Conservation (phyloP, 192 early-diverging fungal species). For the Backusella morwellensis region DNA sequence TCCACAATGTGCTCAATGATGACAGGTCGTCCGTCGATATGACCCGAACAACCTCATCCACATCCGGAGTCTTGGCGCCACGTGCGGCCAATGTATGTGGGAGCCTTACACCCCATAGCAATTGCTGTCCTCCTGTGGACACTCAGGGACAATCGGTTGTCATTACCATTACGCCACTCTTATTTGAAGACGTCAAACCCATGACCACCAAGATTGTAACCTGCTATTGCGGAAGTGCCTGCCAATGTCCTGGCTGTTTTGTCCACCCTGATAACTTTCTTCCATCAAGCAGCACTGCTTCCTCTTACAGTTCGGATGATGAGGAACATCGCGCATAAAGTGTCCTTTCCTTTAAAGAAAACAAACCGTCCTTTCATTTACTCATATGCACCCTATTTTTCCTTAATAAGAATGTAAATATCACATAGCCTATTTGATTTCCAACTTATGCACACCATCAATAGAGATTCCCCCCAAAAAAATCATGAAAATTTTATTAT, state of each 20-base stretch:
- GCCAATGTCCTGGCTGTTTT: slow-evolving; percentile 32
- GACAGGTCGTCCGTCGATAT: neutral
- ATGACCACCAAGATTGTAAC: slow-evolving; percentile 26
- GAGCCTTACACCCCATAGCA: slow-evolving; percentile 5
- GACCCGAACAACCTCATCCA: neutral
- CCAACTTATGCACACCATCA: slow-evolving; percentile 6
- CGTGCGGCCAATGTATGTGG: neutral
- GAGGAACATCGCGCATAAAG: slow-evolving; percentile 10
- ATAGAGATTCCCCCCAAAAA: slow-evolving; percentile 8
- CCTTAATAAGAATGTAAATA: slow-evolving; percentile 1
- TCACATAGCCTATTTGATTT: neutral
- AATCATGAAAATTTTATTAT: neutral
- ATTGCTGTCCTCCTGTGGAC: neutral
- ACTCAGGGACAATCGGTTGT: slow-evolving; percentile 27
- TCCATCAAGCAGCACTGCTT: neutral
- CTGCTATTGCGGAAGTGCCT: slow-evolving; percentile 24
- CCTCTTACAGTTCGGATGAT: slow-evolving; percentile 23
- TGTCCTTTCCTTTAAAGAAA: neutral
- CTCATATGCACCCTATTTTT: neutral
- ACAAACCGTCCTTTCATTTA: neutral
- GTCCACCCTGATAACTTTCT: slow-evolving; percentile 26
- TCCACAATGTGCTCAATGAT: neutral
- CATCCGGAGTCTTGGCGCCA: neutral
- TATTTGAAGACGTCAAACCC: neutral
- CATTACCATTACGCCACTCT: slow-evolving; percentile 29